Evolutionary conservation across 2,329 filamentous ascomycete genomes (phyloP), one percentile per base, ranked within the genome.

Genomic region (Biscogniauxia marginata): DNA sequence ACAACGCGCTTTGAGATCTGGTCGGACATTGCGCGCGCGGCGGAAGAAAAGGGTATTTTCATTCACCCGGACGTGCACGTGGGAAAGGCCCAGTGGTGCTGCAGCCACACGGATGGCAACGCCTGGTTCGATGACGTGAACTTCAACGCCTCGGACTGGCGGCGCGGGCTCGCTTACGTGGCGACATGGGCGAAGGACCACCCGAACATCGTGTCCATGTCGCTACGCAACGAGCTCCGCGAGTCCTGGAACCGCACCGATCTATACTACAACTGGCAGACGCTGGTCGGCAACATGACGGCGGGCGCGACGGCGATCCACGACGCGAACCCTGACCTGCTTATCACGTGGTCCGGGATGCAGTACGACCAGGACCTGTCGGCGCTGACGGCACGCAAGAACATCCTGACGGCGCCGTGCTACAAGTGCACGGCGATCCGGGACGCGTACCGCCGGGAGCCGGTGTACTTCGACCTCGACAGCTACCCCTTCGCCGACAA

Each of bases 51-150:
- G 58, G 70, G 71, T 52, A 65, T 77, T 43, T 75, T 71, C 58
- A 67, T 75, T 59, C 73, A 75, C 59, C 74, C 74, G 0, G 74
- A 76, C 50, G 72, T 75, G 16, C 74, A 77, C 62, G 71, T 75
- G 23, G 64, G 70, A 53, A 75, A 74, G 64, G 74, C 74, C 2
- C 67, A 71, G 55, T 76, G 73, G 73, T 76, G 80, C 63, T 83
- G 80, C 63, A 73, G 70, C 23, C 74, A 74, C 53, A 71, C 67
- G 0, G 80, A 83, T 61, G 80, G 79, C 22, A 81, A 81, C 63
- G 71, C 75, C 46, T 83, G 81, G 80, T 83, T 83, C 65, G 79
- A 79, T 46, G 82, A 85, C 65, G 73, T 75, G 6, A 72, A 79
- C 63, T 86, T 86, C 65, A 68, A 80, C 58, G 74, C 78, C 0